These are phyloP conservation scores for Tieghemostelium lacteum DNA, from an alignment of 78 protist species.

Conservation along the genomic window DNA sequence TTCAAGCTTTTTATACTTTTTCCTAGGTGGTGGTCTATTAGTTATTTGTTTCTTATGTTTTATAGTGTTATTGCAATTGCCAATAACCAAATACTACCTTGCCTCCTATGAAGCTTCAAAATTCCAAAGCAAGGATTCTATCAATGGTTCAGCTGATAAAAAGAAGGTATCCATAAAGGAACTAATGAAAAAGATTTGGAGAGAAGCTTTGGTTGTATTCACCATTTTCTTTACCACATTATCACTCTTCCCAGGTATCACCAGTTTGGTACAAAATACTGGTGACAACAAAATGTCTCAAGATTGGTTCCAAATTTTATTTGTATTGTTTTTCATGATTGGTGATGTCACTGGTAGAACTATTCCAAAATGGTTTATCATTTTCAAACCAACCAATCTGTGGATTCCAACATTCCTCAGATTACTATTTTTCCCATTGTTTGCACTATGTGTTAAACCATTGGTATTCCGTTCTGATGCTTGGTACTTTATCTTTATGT, in stretches of 20 bases:
- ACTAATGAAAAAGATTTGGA: constrained; percentile 63
- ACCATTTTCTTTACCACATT: constrained; percentile 70
- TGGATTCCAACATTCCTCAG: constrained; percentile 69
- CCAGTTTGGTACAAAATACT: constrained; percentile 1
- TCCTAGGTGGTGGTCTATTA: constrained; percentile 42
- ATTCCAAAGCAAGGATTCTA: neutral
- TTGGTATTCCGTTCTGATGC: constrained; percentile 6
- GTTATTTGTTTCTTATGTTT: constrained; percentile 33
- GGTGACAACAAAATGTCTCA: neutral
- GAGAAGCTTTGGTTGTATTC: constrained; percentile 80
- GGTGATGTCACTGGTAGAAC: constrained; percentile 76
- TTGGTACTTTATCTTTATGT: constrained; percentile 44
- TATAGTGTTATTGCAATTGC: neutral
- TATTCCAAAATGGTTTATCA: constrained; percentile 50
- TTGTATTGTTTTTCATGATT: constrained; percentile 48
- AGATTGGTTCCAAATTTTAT: constrained; percentile 28
- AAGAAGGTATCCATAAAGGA: neutral
- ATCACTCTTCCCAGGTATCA: constrained; percentile 76
- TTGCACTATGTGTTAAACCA: constrained; percentile 63
- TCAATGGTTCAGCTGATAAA: neutral
- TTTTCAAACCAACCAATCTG: constrained; percentile 62
- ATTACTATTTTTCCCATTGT: constrained; percentile 65
- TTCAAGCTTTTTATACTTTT: constrained; percentile 34
- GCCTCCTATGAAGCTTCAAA: constrained; percentile 8
- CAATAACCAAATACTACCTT: constrained; percentile 20